Evolutionary conservation across 2,329 filamentous ascomycete genomes (phyloP).

Genomic region (Lizonia empirigonia): DNA sequence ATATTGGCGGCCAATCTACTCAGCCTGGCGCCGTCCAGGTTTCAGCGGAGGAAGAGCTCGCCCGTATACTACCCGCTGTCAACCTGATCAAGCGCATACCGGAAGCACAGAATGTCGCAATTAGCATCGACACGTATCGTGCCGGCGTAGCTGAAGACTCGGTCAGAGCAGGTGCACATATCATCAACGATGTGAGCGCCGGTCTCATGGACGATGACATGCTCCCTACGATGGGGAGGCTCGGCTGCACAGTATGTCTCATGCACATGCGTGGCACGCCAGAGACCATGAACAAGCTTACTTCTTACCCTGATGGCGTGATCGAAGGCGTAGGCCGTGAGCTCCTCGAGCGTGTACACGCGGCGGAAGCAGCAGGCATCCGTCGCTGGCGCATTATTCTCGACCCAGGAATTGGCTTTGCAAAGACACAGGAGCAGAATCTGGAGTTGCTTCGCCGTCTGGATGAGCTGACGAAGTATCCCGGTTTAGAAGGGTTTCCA

Average conservation of each 20-base stretch:
- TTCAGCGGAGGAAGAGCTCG: conserved; percentile 72
- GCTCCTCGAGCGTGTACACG: conserved; percentile 70
- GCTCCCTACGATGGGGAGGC: conserved; percentile 76
- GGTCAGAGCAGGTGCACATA: conserved; percentile 78
- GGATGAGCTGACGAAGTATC: conserved; percentile 57
- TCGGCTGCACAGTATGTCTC: conserved; percentile 79
- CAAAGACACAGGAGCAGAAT: conserved; percentile 82
- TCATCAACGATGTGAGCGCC: conserved; percentile 93
- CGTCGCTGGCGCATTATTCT: conserved; percentile 92
- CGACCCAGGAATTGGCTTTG: conserved; percentile 93
- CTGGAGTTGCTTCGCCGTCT: conserved; percentile 75
- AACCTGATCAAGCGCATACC: conserved; percentile 71
- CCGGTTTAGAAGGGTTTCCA: conserved; percentile 70
- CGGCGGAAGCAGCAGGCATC: conserved; percentile 81
- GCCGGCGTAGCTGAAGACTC: conserved; percentile 79
- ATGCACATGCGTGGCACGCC: conserved; percentile 96
- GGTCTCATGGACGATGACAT: conserved; percentile 79
- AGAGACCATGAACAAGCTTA: conserved; percentile 73
- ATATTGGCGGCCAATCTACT: conserved; percentile 92
- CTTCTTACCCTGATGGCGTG: conserved; percentile 69
- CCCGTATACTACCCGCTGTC: conserved; percentile 81
- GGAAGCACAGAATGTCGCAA: conserved; percentile 66
- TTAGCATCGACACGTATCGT: conserved; percentile 93
- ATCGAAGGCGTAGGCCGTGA: conserved; percentile 69
- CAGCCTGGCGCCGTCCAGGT: conserved; percentile 76